These are phyloP conservation scores for Hibiscus trionum DNA, from an alignment of 345 rosid genomes.

Conservation along the genomic window DNA sequence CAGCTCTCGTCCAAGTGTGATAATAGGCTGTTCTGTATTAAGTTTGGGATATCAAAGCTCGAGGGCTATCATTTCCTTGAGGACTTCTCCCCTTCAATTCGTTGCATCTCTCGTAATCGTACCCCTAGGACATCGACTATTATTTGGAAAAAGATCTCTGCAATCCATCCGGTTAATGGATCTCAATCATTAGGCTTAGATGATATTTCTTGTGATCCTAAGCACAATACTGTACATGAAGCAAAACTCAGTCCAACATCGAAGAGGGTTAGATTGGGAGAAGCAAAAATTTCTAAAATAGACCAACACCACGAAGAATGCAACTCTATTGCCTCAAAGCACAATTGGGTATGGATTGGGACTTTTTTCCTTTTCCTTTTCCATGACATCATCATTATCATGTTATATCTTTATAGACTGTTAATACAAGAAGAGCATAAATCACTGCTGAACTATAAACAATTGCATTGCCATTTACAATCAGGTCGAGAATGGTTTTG, in stretches of 20 bases:
- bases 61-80: conserved; percentile 60
- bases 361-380: neutral
- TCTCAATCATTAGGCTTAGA: conserved; percentile 28
- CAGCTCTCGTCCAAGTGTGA: conserved; percentile 86
- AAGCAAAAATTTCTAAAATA: conserved; percentile 26
- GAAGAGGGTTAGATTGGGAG: conserved; percentile 56
- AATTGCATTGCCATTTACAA: conserved; percentile 6
- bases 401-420: neutral
- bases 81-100: conserved; percentile 56
- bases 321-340: conserved; percentile 18
- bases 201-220: conserved; percentile 30
- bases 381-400: neutral
- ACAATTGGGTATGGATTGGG: conserved; percentile 36
- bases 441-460: neutral
- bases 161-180: conserved; percentile 25
- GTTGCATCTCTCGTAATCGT: conserved; percentile 54
- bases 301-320: conserved; percentile 44
- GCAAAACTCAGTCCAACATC: conserved; percentile 43
- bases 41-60: conserved; percentile 43
- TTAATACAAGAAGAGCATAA: neutral
- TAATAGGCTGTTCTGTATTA: conserved; percentile 60
- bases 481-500: conserved; percentile 24
- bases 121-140: conserved; percentile 30
- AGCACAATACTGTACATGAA: conserved; percentile 32
- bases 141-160: conserved; percentile 42